A percentile compares a stretch with the other conserved stretches of the same genome.
Evolutionary conservation across 2,329 filamentous ascomycete species (phyloP).

Genomic region (Talaromyces sp.): DNA sequence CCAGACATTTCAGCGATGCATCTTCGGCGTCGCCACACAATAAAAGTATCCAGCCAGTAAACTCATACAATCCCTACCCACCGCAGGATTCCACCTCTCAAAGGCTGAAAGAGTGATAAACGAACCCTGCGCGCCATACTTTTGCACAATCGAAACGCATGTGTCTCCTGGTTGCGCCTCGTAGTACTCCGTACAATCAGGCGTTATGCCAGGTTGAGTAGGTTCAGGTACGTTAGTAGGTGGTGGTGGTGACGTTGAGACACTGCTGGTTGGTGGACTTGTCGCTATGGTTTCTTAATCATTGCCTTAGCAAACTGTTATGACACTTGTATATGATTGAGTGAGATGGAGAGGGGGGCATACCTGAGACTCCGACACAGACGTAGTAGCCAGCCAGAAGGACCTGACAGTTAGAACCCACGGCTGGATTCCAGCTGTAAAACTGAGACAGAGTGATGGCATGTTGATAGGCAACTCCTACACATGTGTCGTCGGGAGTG

Average conservation of each 20-base stretch:
- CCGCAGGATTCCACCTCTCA: slow-evolving; percentile 27
- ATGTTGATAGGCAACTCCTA: slow-evolving; percentile 18
- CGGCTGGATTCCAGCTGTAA: neutral
- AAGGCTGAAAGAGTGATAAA: slow-evolving; percentile 22
- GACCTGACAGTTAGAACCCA: slow-evolving; percentile 26
- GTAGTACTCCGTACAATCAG: slow-evolving; percentile 29
- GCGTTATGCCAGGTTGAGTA: slow-evolving; percentile 22
- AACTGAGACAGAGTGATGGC: slow-evolving; percentile 14
- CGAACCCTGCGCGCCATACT: slow-evolving; percentile 13
- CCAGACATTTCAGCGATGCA: neutral
- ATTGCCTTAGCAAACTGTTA: neutral
- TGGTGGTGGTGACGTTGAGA: neutral
- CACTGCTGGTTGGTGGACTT: neutral
- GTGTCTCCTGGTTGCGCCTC: slow-evolving; percentile 26
- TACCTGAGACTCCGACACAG: slow-evolving; percentile 24
- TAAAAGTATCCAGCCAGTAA: slow-evolving; percentile 27
- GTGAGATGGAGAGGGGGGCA: neutral
- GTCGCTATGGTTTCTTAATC: neutral
- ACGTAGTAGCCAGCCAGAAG: slow-evolving; percentile 28
- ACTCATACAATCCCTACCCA: slow-evolving; percentile 23
- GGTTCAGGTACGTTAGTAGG: neutral
- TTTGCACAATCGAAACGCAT: slow-evolving; percentile 26
- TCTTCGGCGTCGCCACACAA: slow-evolving; percentile 24
- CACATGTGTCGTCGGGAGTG: slow-evolving; percentile 21
- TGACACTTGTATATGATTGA: neutral